Evolutionary conservation across 2,329 filamentous ascomycete species (phyloP), one percentile per base, ranked within the genome.

Genomic region (Ceratocystis papillata): DNA sequence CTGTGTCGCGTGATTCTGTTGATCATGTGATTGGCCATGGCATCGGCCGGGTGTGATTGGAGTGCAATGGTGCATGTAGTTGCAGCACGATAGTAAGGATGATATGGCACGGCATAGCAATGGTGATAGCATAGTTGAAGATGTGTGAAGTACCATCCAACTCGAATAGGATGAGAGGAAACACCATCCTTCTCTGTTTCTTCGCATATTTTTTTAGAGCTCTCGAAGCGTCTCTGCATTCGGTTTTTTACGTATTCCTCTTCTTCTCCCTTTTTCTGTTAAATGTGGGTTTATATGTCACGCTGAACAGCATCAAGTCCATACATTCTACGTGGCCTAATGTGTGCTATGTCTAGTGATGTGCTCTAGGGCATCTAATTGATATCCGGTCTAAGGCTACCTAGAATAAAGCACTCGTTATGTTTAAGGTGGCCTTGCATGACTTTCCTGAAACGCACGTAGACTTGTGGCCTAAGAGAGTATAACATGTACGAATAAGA

Each of bases 1-100:
- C 37, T 5, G n/a, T 60, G 12, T n/a, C 37, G 55, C 55, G 63
- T n/a, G 63, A 65, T 15, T 30, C 50, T 25, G 33, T 65, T 3
- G 63, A 60, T 5, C 63, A 65, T 22, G 63, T 60, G 1, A 57
- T 65, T 41, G 63, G 63, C 15, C 53, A 65, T 28, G 63, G 63
- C 2, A 57, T 65, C 5, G 53, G 63, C 30, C 63, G 63, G 20
- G 53, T 65, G 37, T 65, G 46, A 62, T 28, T 12, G 17, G 28
- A n/a, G 10, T 2, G 30, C 17, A n/a, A 30, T 60, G 7, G 17
- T 10, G 28, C n/a, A n/a, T 28, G 25, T 6, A 28, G 7, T n/a
- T 28, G 3, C 30, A 25, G 15, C n/a, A 30, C 10, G 17, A 30
- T 12, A 30, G 10, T n/a, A 30, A 60, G 22, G 22, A n/a, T 12